Base-by-base conservation (phyloP, 495 filamentous ascomycete species). In the Aspergillus conjunctus region DNA sequence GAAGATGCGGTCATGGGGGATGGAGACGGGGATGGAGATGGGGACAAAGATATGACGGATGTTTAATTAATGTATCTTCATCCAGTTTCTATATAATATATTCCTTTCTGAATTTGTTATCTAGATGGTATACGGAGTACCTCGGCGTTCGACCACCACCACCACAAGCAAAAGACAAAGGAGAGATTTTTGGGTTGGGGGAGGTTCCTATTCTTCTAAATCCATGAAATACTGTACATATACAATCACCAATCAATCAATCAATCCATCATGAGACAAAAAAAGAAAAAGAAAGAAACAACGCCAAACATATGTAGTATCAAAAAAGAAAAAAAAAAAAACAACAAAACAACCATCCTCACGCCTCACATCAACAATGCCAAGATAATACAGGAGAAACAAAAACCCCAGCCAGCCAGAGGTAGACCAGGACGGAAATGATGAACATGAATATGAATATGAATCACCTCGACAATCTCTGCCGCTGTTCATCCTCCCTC, bases 1-100 rank as follows among this genome's bases (percentile, higher is more conserved):
- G 68, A 87, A 50, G 68, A 77, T 60, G 68, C 77, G 62, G 62
- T 76, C 55, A 79, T 86, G 79, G 58, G 79, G 63, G 65, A 86
- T 58, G 66, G 70, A 21, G 65, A 79, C 55, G 62, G 70, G 6
- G 73, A 75, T 58, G 73, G 74, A 1, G 59, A 64, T 57, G 74
- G 66, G 46, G 80, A 81, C 65, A 73, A 73, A 39, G 72, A 78
- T n/a, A 82, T 83, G 81, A 76, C 73, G 53, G 80, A 81, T 73
- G 75, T 69, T 60, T 80, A 64, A 69, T 33, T 1, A 21, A 14
- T 39, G 30, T 58, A 21, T 37, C 26, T 49, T 58, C n/a, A 26
- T 26, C 26, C 33, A 51, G 11, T 33, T 18, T 50, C 50, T 48
- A 6, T 58, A 43, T 32, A 30, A 48, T 43, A 30, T 41, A 21